Evolutionary conservation across 176 grass and related monocot genomes (phyloP), one percentile per base, ranked within the genome.

Genomic region (Tillandsia leiboldiana): DNA sequence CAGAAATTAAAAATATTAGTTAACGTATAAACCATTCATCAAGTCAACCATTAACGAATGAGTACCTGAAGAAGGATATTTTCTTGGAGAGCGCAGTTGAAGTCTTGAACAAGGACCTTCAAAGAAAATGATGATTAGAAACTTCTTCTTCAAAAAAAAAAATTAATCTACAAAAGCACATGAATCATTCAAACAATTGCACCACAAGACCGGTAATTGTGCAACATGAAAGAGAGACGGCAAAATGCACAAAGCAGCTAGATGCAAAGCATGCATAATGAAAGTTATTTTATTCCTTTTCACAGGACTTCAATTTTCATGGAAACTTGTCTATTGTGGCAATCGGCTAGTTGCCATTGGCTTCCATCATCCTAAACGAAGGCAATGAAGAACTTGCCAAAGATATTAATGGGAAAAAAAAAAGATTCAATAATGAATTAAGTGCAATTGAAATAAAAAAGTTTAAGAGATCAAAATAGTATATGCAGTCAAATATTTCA

Each of bases 61-160:
- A 15, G 2, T 71, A 99, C 95, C 89, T 93, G 95, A 72, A 99
- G 82, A 80, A 99, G 90, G 75, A 99, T 93, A 80, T 84, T 94
- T 82, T 99, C 95, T 79, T 99, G 95, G 51, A 99, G 50, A 0
- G 94, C 94, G 8, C 94, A 99, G 51, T 90, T 93, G 75, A 99
- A 99, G 87, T 99, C 90, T 86, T 87, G 86, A 29, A 99, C 28
- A 73, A 99, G 80, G 58, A 93, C 90, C 94, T 99, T 80, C 52
- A 51, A 72, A 53, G 12, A 67, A 6, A 79, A 53, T 24, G 47
- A 71, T 49, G 3, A 65, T 75, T 51, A 54, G 59, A 77, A 54
- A 12, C 24, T 62, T 48, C 24, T 62, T 48, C 24, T 68, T 74
- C 28, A 73, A 12, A 83, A 62, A n/a, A 66, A 20, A 20, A 20